Evolutionary conservation across 1,284 basidiomycete genomes (phyloP), one percentile per base, ranked within the genome.

Genomic region (Phaffia rhodozyma): DNA sequence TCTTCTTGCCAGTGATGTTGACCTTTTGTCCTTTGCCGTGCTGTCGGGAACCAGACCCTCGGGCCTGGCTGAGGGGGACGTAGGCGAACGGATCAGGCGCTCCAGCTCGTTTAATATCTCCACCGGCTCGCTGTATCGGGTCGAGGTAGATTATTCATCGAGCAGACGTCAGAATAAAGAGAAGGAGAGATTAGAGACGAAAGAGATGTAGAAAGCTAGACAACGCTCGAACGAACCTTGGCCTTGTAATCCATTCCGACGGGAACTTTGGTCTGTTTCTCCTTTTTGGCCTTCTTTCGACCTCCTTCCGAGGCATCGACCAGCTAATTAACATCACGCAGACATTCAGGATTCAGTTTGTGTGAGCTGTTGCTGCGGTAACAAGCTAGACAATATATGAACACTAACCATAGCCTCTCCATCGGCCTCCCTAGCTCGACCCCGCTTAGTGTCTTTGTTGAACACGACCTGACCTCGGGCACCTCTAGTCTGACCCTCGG

Each of bases 381-480:
- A 23, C 3, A 55, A n/a, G 29, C 6, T 55, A 32, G 21, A 54
- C 38, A 54, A 5, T 1, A 25, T 11, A 23, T 23, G 50, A 25
- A 30, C 6, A 63, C 62, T 48, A 16, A 63, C 62, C 7, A 48
- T 55, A 23, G 69, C 77, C 21, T 72, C 72, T 29, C 81, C 82
- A 68, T 85, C 85, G 29, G 79, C 78, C 66, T 81, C 80, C 49
- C 82, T 82, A 61, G 86, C 81, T 66, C 91, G 77, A 64, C 87
- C 82, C 71, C 91, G 89, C 77, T 93, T 94, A 30, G 89, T 94
- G 72, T 97, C 89, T 78, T 97, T 97, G 79, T 97, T 91, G 78
- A 97, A 96, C 76, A 91, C 94, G 72, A 97, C 78, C 48, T 83
- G 84, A 23, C 96, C 96, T 66, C 84, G 84, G 1, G 84, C 80